These are phyloP conservation scores for Marasmius tenuissimus DNA, from an alignment of 1,284 basidiomycete species.

Conservation along the genomic window DNA sequence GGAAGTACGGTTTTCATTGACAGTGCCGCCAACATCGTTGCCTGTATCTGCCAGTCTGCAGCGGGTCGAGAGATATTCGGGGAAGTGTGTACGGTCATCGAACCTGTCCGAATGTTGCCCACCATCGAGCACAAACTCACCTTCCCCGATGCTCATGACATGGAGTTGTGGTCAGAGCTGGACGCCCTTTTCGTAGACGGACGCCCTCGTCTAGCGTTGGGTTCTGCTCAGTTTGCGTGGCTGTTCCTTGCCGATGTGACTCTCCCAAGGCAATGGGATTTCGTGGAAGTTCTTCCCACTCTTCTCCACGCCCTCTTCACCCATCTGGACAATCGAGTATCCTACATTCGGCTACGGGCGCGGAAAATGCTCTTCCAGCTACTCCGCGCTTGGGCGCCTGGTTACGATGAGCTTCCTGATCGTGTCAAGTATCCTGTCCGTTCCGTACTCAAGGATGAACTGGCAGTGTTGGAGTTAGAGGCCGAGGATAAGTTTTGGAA, in stretches of 20 bases:
- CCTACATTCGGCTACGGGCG: slow-evolving; percentile 71
- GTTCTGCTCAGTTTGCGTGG: slow-evolving; percentile 85
- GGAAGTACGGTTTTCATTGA: slow-evolving; percentile 77
- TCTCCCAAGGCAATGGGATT: slow-evolving; percentile 77
- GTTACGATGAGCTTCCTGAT: slow-evolving; percentile 66
- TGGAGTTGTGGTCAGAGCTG: slow-evolving; percentile 73
- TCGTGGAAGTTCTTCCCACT: slow-evolving; percentile 67
- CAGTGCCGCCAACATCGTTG: slow-evolving; percentile 82
- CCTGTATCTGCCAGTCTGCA: slow-evolving; percentile 80
- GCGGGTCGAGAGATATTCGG: slow-evolving; percentile 78
- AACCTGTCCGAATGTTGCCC: slow-evolving; percentile 82
- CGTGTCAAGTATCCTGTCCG: slow-evolving; percentile 47
- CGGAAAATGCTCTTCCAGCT: slow-evolving; percentile 79
- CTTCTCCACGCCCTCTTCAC: slow-evolving; percentile 83
- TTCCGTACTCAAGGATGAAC: slow-evolving; percentile 46
- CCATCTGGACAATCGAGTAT: slow-evolving; percentile 79
- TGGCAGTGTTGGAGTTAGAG: slow-evolving; percentile 60
- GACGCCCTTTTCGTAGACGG: slow-evolving; percentile 72
- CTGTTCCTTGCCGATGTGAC: slow-evolving; percentile 85
- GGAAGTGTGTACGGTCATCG: slow-evolving; percentile 83
- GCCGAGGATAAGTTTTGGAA: slow-evolving; percentile 69
- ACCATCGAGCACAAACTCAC: slow-evolving; percentile 69
- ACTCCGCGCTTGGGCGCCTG: slow-evolving; percentile 75
- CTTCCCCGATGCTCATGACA: slow-evolving; percentile 69
- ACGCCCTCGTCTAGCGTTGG: slow-evolving; percentile 66